Base-by-base conservation (phyloP, 306 rosid genomes). In the Chamaecrista fasciculata region DNA sequence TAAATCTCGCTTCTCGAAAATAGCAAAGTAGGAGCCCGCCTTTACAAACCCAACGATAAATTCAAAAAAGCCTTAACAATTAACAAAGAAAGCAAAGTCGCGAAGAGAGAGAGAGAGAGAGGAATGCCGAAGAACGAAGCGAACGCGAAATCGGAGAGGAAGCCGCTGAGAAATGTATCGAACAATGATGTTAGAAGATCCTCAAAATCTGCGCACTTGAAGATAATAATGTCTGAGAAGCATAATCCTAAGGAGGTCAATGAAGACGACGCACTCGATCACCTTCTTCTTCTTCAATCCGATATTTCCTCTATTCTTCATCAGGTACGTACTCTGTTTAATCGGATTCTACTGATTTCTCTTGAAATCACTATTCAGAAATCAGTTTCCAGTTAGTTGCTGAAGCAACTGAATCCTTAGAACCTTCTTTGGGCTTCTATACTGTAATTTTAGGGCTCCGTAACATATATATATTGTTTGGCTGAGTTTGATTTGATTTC, bases 221-320 rank as follows among this genome's bases (percentile, higher is more conserved):
- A 75, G 65, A 75, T 70, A 78, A 67, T 31, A 24, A 48, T 29
- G 1, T 23, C 14, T 20, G 67, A 40, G 59, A 76, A 58, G 71
- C 71, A 60, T 0, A 34, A 10, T 62, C 39, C 52, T 18, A 69
- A 31, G 55, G 79, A 31, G 49, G 79, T 31, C 5, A 75, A 69
- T 0, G 24, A 57, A 1, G 62, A 65, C 26, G 58, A 43, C 29
- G 24, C 72, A 15, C 75, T 78, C 61, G 65, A 80, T 74, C 86
- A 69, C 4, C 86, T 94, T 49, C 73, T 86, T 40, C 79, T 82
- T 14, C 70, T 86, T 71, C 92, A 84, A 40, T 82, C 97, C 44
- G 86, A 90, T 63, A 75, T 94, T 49, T 86, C 91, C 10, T 33
- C 85, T 67, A 70, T 88, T 66, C 47, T 84, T 69, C 66, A 71